phyloP scores from a whole-genome alignment of 805 yeast genomes.

The Wickerhamiella azyma region DNA sequence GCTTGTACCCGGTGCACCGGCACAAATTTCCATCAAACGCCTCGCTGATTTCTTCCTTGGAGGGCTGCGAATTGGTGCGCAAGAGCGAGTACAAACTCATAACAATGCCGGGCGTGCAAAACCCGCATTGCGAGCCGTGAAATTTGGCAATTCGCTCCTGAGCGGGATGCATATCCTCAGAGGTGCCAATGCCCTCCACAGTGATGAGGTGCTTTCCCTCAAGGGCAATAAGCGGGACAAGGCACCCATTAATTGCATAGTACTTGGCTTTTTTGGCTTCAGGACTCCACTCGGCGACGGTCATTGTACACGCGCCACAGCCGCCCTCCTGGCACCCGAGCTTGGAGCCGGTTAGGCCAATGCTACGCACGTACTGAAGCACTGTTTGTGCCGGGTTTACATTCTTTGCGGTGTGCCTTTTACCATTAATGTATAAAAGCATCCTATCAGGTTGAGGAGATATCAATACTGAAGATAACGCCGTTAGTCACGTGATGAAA shows the following conservation, averaged over 20 bases:
- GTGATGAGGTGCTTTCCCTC: conserved; percentile 37
- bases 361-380: conserved; percentile 31
- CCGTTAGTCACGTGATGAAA: not conserved
- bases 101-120: conserved; percentile 39
- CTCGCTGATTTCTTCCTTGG: conserved; percentile 30
- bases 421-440: conserved; percentile 32
- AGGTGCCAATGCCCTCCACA: conserved; percentile 35
- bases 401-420: conserved; percentile 24
- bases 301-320: conserved; percentile 38
- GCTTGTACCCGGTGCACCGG: conserved; percentile 39
- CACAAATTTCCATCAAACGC: conserved; percentile 37
- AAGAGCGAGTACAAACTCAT: conserved; percentile 34
- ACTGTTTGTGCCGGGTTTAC: conserved; percentile 34
- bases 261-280: conserved; percentile 21
- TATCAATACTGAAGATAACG: no score
- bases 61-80: conserved; percentile 29
- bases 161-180: conserved; percentile 33
- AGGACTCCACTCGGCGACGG: conserved; percentile 27
- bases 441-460: no score
- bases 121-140: conserved; percentile 40
- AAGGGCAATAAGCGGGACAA: conserved; percentile 32
- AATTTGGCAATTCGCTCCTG: conserved; percentile 36
- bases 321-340: conserved; percentile 40
- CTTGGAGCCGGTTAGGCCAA: conserved; percentile 33
- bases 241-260: conserved; percentile 35